Evolutionary conservation across 805 yeast genomes (phyloP), one percentile per base, ranked within the genome.

Genomic region (Sporopachydermia quercuum): DNA sequence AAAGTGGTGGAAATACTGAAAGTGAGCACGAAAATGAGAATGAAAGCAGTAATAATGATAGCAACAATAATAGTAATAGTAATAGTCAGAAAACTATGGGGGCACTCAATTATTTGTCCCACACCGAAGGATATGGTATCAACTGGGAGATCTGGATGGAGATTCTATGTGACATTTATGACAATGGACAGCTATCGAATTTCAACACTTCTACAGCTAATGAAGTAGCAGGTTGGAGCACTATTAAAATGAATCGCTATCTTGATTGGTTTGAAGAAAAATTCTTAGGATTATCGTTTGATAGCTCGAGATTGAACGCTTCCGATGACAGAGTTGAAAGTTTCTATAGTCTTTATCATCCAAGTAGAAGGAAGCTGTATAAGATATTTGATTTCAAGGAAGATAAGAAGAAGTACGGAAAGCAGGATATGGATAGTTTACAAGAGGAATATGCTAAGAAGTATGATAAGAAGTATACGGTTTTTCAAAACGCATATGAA

Each of bases 61-160:
- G 45, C 40, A 6, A 43, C 41, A 5, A 34, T 49, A 8, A 39
- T 37, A 15, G 42, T 43, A 13, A 34, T 40, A 5, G 30, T 17
- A 38, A 27, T 18, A 41, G 13, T 15, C 33, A 3, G 39, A 43
- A 13, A 39, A 38, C 18, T n/a, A 45, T 14, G 40, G 48, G 35
- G 37, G 47, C 16, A 38, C 45, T 6, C 50, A 51, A 37, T 37
- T 60, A 1, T 18, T 66, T 3, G 49, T 66, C 4, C 48, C 76
- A 1, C 55, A 74, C 15, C 78, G 76, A 50, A 42, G 76, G 37
- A 70, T 76, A 2, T 50, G 70, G n/a, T 44, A 69, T 5, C 63
- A 66, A 41, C 47, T 74, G 45, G 60, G 65, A 18, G 43, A 64
- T 15, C 80, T 68, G 3, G 54, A 57, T 40, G 81, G 76, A 49